These are phyloP conservation scores for Geranium incanum DNA, from an alignment of 441 rosid species.

Conservation along the genomic window DNA sequence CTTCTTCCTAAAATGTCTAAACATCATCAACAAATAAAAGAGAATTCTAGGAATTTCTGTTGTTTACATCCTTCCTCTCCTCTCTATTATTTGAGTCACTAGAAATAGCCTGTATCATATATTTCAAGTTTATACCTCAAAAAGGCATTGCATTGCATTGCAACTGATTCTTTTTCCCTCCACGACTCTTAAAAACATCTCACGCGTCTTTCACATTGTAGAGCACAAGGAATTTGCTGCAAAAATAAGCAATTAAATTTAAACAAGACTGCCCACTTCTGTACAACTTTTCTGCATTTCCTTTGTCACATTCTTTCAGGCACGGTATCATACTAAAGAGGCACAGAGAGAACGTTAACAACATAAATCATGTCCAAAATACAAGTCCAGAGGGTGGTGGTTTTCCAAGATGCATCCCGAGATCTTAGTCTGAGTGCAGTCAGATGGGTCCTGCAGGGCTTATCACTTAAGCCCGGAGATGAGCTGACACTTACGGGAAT, in stretches of 20 bases:
- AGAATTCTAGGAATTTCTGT: slow-evolving; percentile 6
- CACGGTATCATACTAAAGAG: neutral
- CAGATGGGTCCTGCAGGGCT: slow-evolving; percentile 28
- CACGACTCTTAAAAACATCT: neutral
- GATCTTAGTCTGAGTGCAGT: slow-evolving; percentile 32
- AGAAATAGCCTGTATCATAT: neutral
- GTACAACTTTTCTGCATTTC: neutral
- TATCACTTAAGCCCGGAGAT: slow-evolving; percentile 44
- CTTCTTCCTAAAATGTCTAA: neutral
- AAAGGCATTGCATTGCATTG: neutral
- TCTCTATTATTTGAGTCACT: neutral
- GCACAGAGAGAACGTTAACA: neutral
- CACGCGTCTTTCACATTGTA: neutral
- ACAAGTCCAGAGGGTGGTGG: slow-evolving; percentile 42
- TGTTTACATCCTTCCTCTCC: neutral
- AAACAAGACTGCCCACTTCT: neutral
- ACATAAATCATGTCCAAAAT: slow-evolving; percentile 24
- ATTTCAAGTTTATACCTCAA: slow-evolving; percentile 5
- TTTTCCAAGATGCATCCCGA: slow-evolving; percentile 47
- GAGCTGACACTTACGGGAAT: slow-evolving; percentile 34
- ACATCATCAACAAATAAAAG: neutral
- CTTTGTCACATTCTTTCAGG: neutral
- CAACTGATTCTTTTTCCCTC: neutral
- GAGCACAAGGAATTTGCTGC: neutral
- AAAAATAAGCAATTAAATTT: slow-evolving; percentile 1